Percentiles rank a stretch among this genome's conserved stretches.
Conservation (phyloP, 495 filamentous ascomycete genomes). For the Talaromyces adpressus region DNA sequence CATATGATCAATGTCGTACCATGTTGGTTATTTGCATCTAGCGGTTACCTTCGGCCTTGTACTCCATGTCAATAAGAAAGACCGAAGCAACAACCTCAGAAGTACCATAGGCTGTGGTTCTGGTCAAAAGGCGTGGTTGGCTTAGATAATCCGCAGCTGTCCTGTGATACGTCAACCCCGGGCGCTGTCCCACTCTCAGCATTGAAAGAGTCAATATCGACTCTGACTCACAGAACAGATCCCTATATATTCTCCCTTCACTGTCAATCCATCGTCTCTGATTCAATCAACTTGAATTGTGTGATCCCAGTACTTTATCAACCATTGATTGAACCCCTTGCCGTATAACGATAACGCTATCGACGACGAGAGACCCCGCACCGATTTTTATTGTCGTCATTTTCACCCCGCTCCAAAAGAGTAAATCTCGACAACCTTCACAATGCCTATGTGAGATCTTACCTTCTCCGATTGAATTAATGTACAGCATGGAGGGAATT, state of each 20-base stretch:
- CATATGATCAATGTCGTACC: not conserved
- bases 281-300: not conserved
- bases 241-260: not conserved
- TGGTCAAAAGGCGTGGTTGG: not conserved
- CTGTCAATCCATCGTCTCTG: not conserved
- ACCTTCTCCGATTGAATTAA: not conserved
- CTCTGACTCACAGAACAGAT: not conserved
- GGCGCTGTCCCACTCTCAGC: not conserved
- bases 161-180: not conserved
- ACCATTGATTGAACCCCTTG: not conserved
- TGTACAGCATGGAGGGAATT: not conserved
- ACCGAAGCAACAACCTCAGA: too few species aligned
- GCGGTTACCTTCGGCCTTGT: not conserved
- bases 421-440: slow-evolving; percentile 1
- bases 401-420: not conserved
- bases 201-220: not conserved
- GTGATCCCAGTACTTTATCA: not conserved
- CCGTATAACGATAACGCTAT: not conserved
- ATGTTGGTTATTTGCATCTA: not conserved
- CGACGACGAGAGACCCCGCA: not conserved
- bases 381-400: not conserved
- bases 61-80: not conserved
- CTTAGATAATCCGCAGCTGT: not conserved
- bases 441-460: slow-evolving; percentile 6
- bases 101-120: not conserved